Conservation (phyloP, 2,329 filamentous ascomycete genomes). For the Tetracladium maxilliforme region DNA sequence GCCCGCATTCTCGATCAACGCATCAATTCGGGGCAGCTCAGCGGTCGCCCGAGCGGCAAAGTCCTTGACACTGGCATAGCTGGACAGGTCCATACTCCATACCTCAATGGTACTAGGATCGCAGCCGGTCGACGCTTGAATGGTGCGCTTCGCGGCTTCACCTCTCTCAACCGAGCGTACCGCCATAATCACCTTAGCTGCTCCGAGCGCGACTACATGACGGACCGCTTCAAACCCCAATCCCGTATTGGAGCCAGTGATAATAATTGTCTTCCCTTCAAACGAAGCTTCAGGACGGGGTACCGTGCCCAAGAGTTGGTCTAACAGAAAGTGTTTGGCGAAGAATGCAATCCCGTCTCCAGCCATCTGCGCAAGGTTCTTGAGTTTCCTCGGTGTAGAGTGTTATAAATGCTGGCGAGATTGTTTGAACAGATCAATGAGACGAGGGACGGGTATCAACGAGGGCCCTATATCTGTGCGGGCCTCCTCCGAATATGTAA, state of each 20-base stretch:
- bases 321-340: no score
- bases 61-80: conserved; percentile 25
- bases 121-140: conserved; percentile 9
- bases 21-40: conserved; percentile 25
- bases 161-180: conserved; percentile 20
- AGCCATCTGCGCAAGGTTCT: no score
- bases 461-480: no score
- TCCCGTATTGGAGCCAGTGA: conserved; percentile 28
- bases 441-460: no score
- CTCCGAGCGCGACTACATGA: conserved; percentile 18
- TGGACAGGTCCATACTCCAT: conserved; percentile 32
- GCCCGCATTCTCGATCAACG: conserved; percentile 26
- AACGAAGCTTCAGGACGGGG: no score
- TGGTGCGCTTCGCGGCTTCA: conserved; percentile 13
- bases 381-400: no score
- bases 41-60: conserved; percentile 22
- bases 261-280: conserved; percentile 12
- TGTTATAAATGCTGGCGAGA: no score
- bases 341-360: no score
- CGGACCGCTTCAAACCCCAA: conserved; percentile 23
- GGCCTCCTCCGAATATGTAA: no score
- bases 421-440: no score
- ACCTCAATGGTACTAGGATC: no score
- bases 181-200: conserved; percentile 22
- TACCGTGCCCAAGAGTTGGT: no score